phyloP scores from a whole-genome alignment of 2,329 filamentous ascomycete genomes.

The Ceratocystis cacaofunesta region DNA sequence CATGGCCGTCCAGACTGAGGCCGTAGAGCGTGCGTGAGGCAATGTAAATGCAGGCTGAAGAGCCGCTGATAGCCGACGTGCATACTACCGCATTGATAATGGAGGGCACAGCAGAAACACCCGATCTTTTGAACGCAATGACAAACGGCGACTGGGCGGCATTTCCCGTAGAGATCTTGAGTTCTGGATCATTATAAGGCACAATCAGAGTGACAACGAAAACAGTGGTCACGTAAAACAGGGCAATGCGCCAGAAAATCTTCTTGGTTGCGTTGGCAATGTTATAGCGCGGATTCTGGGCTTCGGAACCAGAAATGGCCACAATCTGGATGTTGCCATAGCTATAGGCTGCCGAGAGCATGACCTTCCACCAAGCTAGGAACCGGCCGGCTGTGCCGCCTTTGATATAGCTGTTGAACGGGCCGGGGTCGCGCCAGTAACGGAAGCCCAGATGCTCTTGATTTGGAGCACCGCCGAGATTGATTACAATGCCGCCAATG shows the following conservation, averaged over 20 bases:
- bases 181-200: constrained; percentile 19
- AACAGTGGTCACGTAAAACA: constrained; percentile 21
- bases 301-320: constrained; percentile 19
- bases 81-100: constrained; percentile 21
- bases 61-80: constrained; percentile 19
- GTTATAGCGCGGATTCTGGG: constrained; percentile 20
- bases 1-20: constrained; percentile 28
- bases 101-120: constrained; percentile 19
- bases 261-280: constrained; percentile 20
- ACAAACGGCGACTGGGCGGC: constrained; percentile 21
- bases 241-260: constrained; percentile 21
- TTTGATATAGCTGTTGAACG: constrained; percentile 27
- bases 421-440: constrained; percentile 31
- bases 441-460: constrained; percentile 28
- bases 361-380: constrained; percentile 27
- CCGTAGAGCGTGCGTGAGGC: constrained; percentile 29
- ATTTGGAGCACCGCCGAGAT: constrained; percentile 28
- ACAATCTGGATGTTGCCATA: constrained; percentile 23
- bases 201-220: constrained; percentile 21
- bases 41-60: constrained; percentile 23
- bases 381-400: constrained; percentile 26
- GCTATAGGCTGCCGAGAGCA: constrained; percentile 28
- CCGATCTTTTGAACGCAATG: constrained; percentile 19
- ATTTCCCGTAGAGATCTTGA: constrained; percentile 11
- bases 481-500: constrained; percentile 26